Evolutionary conservation across 2,329 filamentous ascomycete genomes (phyloP).

Genomic region (Ceratocystis diversiconidia): DNA sequence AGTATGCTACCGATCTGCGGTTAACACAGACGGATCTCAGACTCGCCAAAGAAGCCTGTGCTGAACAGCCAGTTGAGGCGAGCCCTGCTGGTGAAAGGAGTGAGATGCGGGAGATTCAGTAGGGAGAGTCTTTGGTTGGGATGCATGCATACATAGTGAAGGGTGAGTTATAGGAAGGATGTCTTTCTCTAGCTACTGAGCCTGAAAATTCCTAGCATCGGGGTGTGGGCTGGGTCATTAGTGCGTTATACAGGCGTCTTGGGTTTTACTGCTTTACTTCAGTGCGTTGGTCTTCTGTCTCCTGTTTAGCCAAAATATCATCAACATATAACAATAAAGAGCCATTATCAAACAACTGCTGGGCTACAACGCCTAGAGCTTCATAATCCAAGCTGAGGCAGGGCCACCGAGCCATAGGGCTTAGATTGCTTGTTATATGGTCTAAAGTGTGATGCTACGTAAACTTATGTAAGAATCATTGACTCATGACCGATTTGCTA

Average conservation of each 20-base stretch:
- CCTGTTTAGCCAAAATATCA: not conserved
- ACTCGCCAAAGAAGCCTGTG: constrained; percentile 48
- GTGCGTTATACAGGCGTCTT: constrained; percentile 3
- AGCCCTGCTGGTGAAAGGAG: not conserved
- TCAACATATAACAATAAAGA: not conserved
- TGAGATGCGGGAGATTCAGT: not conserved
- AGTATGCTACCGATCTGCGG: constrained; percentile 56
- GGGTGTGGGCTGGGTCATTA: not conserved
- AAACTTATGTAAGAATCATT: no score
- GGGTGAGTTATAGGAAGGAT: not conserved
- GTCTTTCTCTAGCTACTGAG: not conserved
- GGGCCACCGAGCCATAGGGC: no score
- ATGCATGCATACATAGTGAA: not conserved
- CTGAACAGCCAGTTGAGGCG: not conserved
- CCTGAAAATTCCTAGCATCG: not conserved
- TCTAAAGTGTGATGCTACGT: no score
- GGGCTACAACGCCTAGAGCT: not conserved
- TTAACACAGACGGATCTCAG: constrained; percentile 58
- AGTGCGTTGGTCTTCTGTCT: not conserved
- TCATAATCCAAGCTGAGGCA: no score
- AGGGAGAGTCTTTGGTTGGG: not conserved
- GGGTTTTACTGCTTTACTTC: not conserved
- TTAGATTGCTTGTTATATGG: no score
- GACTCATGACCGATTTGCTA: no score
- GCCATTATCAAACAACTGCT: not conserved